phyloP scores from a whole-genome alignment of 2,329 filamentous ascomycete species.

The Chaetoscypha palmicola region DNA sequence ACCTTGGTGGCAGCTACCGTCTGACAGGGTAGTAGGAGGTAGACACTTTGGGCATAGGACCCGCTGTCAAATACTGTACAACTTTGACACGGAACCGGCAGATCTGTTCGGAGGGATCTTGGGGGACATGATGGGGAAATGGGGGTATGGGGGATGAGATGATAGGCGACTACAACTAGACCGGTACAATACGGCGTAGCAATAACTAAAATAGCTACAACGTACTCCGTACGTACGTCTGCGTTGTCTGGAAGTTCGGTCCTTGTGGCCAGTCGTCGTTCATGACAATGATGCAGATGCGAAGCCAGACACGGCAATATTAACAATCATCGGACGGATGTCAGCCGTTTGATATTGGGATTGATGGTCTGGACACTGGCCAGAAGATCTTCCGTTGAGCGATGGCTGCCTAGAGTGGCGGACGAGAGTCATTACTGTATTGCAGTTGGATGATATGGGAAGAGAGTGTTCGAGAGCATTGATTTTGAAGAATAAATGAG shows the following conservation, averaged over 20 bases:
- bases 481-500: not conserved
- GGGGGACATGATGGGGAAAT: not conserved
- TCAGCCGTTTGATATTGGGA: too few species aligned
- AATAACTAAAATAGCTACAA: too few species aligned
- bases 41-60: conserved; percentile 1
- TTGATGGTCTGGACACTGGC: too few species aligned
- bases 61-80: not conserved
- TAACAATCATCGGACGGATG: too few species aligned
- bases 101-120: not conserved
- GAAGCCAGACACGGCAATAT: not conserved
- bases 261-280: not conserved
- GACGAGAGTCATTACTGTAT: not conserved
- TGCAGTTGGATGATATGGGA: not conserved
- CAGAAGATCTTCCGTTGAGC: too few species aligned
- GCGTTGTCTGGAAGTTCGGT: not conserved
- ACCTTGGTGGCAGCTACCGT: not conserved
- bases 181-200: too few species aligned
- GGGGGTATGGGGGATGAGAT: not conserved
- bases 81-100: not conserved
- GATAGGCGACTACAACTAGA: too few species aligned
- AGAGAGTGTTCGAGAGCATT: not conserved
- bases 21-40: not conserved
- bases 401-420: not conserved
- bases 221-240: not conserved
- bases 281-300: not conserved